Evolutionary conservation across 73 alveolate genomes (phyloP).

Genomic region (Paraurostyla sp.): DNA sequence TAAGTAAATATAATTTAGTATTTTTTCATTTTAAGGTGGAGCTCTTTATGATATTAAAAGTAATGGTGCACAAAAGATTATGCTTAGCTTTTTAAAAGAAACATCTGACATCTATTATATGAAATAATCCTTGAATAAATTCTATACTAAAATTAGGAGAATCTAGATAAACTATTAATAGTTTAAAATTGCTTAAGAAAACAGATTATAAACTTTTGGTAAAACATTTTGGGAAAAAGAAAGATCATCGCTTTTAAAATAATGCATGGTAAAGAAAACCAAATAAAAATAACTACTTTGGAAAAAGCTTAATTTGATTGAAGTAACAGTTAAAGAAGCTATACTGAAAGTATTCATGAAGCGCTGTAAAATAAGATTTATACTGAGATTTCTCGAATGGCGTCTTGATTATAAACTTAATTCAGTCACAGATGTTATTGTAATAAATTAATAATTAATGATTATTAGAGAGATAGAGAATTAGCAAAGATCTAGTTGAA

Average conservation of each 20-base stretch:
- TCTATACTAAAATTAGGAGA: not conserved
- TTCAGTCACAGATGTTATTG: constrained; percentile 1
- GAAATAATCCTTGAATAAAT: not conserved
- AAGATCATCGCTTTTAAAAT: not conserved
- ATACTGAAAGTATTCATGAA: not conserved
- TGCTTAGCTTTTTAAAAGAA: not conserved
- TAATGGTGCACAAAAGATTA: not conserved
- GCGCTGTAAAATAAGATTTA: constrained; percentile 24
- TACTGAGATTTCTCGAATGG: constrained; percentile 32
- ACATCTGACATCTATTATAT: constrained; percentile 28
- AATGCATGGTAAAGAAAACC: constrained; percentile 27
- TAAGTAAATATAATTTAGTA: not conserved
- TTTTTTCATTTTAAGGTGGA: not conserved
- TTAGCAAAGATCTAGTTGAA: not conserved
- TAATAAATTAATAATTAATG: not conserved
- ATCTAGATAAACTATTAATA: not conserved
- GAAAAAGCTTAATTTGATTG: constrained; percentile 42
- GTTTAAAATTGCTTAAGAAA: not conserved
- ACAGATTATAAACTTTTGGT: not conserved
- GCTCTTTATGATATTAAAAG: not conserved
- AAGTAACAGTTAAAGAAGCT: not conserved
- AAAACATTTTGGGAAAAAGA: constrained; percentile 39
- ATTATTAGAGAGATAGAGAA: constrained; percentile 10
- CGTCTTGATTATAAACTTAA: constrained; percentile 24
- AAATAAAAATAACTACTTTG: constrained; percentile 3